Percentiles rank a stretch among this genome's conserved stretches.
Evolutionary conservation across 2,329 filamentous ascomycete genomes (phyloP).

Genomic region (Aspergillus awamori): DNA sequence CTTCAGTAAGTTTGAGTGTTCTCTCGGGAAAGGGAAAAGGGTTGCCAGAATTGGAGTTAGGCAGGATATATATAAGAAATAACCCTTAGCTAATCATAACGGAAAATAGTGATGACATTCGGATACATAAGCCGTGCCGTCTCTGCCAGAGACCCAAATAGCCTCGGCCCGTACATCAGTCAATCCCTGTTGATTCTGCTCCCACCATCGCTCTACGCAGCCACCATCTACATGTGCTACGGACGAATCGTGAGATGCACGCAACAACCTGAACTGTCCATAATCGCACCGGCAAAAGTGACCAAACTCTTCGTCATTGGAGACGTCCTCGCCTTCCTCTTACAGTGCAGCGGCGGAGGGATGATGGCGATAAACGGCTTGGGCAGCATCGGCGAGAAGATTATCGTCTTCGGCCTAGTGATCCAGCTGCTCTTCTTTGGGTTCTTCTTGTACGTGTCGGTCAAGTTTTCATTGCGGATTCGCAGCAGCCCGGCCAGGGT

Average conservation of each 20-base stretch:
- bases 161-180: conserved; percentile 7
- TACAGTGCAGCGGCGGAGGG: conserved; percentile 13
- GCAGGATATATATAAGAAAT: background rate
- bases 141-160: conserved; percentile 2
- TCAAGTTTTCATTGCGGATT: background rate
- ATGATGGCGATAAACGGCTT: conserved; percentile 9
- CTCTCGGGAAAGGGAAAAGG: no score
- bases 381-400: conserved; percentile 11
- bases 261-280: conserved; percentile 7
- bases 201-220: conserved; percentile 27
- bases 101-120: conserved; percentile 7
- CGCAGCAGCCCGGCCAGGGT: background rate
- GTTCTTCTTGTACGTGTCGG: conserved; percentile 8
- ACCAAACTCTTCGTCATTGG: conserved; percentile 19
- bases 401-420: conserved; percentile 14
- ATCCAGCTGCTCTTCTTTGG: conserved; percentile 15
- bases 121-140: conserved; percentile 17
- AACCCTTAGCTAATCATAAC: background rate
- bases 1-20: no score
- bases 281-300: conserved; percentile 11
- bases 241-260: conserved; percentile 15
- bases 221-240: conserved; percentile 28
- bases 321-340: conserved; percentile 10
- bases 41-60: conserved; percentile 8
- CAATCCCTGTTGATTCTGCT: conserved; percentile 20